Conservation (phyloP, 75 land plant species). For the Picea glauca region DNA sequence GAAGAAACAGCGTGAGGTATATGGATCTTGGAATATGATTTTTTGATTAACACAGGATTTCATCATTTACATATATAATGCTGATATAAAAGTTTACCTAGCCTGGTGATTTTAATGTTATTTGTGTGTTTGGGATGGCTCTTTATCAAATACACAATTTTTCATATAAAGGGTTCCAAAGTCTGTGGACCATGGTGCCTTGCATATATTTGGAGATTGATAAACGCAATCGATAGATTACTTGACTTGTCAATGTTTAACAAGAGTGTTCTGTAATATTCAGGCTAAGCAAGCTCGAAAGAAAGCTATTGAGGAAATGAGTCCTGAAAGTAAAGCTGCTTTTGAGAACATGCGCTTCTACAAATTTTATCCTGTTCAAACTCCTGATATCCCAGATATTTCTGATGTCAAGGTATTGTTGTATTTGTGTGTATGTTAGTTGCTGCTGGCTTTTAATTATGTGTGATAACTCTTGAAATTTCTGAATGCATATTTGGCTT, state of each 20-base stretch:
- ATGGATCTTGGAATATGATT: slow-evolving; percentile 1
- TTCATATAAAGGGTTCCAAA: no score
- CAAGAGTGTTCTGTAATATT: slow-evolving; percentile 5
- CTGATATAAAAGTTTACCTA: background rate
- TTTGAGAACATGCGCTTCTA: slow-evolving; percentile 80
- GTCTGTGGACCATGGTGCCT: background rate
- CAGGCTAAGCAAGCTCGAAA: slow-evolving; percentile 84
- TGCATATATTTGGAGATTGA: background rate
- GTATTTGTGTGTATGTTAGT: background rate
- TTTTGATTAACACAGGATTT: background rate
- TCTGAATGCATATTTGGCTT: background rate
- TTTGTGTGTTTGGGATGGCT: no score
- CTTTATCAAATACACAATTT: no score
- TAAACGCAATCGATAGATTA: background rate
- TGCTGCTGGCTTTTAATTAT: slow-evolving; percentile 5
- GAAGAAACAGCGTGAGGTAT: slow-evolving; percentile 71
- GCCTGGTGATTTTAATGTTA: background rate
- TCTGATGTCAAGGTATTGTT: slow-evolving; percentile 63
- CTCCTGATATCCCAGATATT: slow-evolving; percentile 78
- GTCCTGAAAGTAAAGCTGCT: slow-evolving; percentile 57
- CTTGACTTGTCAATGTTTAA: background rate
- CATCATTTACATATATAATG: background rate
- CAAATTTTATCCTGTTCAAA: slow-evolving; percentile 87
- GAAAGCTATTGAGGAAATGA: slow-evolving; percentile 88
- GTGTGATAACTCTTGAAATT: background rate